These are phyloP conservation scores for Penicillium sp. DNA, from an alignment of 2,329 filamentous ascomycete species.

Conservation along the genomic window DNA sequence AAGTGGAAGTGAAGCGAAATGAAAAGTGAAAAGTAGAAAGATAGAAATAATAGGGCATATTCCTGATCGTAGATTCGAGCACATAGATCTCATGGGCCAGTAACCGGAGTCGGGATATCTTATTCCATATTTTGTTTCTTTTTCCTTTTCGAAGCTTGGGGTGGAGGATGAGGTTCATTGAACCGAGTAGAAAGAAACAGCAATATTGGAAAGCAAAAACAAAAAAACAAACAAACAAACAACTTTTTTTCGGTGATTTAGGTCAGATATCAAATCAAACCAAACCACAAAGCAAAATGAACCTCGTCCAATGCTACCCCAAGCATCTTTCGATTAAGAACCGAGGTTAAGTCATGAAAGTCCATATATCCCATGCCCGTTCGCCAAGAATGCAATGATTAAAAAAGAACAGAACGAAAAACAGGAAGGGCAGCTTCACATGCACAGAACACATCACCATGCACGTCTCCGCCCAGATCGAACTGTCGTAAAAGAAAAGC, in stretches of 20 bases:
- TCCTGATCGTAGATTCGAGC: slow-evolving; percentile 2
- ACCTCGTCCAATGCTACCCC: slow-evolving; percentile 11
- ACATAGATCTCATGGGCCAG: background rate
- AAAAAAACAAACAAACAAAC: slow-evolving; percentile 2
- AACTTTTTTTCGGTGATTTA: slow-evolving; percentile 21
- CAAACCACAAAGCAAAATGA: background rate
- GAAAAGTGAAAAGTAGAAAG: background rate
- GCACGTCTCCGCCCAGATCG: slow-evolving; percentile 23
- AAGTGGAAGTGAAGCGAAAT: background rate
- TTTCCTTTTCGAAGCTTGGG: slow-evolving; percentile 3
- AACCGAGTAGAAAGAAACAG: slow-evolving; percentile 7
- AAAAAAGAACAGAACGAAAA: slow-evolving; percentile 17
- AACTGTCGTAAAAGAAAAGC: slow-evolving; percentile 17
- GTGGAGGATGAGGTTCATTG: background rate
- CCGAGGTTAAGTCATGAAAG: slow-evolving; percentile 17
- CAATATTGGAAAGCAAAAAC: background rate
- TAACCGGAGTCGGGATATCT: slow-evolving; percentile 11
- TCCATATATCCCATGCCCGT: slow-evolving; percentile 30
- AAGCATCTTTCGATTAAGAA: slow-evolving; percentile 21
- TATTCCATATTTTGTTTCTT: slow-evolving; percentile 7
- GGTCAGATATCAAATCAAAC: slow-evolving; percentile 8
- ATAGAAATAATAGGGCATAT: background rate
- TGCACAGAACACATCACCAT: slow-evolving; percentile 31
- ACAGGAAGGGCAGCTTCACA: slow-evolving; percentile 15
- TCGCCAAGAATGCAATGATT: slow-evolving; percentile 33